Base-by-base conservation (phyloP, 1,284 basidiomycete species). In the Heterobasidion annosum region DNA sequence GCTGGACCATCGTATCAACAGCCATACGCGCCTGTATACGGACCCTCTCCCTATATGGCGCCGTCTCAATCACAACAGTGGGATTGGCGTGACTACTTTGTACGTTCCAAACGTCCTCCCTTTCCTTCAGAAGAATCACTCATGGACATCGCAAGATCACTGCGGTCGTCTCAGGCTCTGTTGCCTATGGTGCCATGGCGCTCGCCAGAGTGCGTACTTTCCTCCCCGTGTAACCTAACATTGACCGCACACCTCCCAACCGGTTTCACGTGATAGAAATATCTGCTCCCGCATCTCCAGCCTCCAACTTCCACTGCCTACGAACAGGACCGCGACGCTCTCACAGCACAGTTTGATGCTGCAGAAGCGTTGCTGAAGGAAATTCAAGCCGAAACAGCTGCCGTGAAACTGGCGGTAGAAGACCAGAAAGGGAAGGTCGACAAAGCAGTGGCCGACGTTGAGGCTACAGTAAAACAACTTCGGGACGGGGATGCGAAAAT, bases 31-130 rank as follows among this genome's bases (percentile, higher is more conserved):
- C 65, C 71, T 33, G 61, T 65, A 1, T 83, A 82, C 65, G 71
- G 67, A 2, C 70, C 73, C 32, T 59, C 71, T 42, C 69, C 71
- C 1, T 80, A 79, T 55, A 68, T 47, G 34, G 34, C 49, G 65
- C 67, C 10, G 68, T 71, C 57, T 72, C 73, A 52, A 65, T 69
- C 35, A 58, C 82, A 80, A 16, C 77, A 76, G 54, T 85, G 85
- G 76, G 94, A 97, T 68, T 98, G 94, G 94, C 77, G 93, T 57
- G 94, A 98, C 70, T 91, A 95, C 68, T 98, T 97, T 69, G 93
- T 93, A 65, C 68, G 90, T 12, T 71, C 5, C 33, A 13, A 8
- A 19, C 25, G 40, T 49, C 18, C 15, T n/a, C n/a, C 19, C 35
- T 10, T 43, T 32, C 40, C 35, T 25, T 25, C 25, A 5, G 25